Percentiles rank a stretch among this genome's conserved stretches.
These are phyloP conservation scores for Wickerhamomyces tratensis DNA, from an alignment of 805 yeast genomes.

Conservation along the genomic window DNA sequence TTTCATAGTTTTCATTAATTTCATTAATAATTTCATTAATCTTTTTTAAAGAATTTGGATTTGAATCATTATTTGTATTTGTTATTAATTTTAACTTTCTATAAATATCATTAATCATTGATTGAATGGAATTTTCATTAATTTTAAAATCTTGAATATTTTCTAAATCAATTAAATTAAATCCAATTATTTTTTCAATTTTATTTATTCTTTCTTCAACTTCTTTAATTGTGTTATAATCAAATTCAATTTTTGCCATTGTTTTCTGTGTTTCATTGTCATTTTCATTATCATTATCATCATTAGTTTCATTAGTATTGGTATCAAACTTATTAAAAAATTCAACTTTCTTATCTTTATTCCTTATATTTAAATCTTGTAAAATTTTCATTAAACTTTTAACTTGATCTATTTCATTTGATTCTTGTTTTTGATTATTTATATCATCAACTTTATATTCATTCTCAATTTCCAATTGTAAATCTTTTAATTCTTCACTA, in stretches of 20 bases:
- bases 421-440: not conserved
- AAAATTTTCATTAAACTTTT: not conserved
- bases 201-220: constrained; percentile 7
- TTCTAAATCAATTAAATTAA: constrained; percentile 1
- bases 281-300: too few species aligned
- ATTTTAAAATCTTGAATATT: constrained; percentile 1
- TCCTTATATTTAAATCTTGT: not conserved
- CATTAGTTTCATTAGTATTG: too few species aligned
- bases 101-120: constrained; percentile 20
- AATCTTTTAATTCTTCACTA: constrained; percentile 27
- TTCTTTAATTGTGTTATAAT: constrained; percentile 1
- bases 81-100: constrained; percentile 19
- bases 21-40: constrained; percentile 14
- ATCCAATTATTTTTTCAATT: constrained; percentile 12
- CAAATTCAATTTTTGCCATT: not conserved
- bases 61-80: constrained; percentile 3
- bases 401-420: not conserved
- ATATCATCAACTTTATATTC: not conserved
- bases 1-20: constrained; percentile 19
- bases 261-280: too few species aligned
- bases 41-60: constrained; percentile 10
- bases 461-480: constrained; percentile 23
- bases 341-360: not conserved
- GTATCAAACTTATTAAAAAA: not conserved
- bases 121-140: constrained; percentile 9